These are phyloP conservation scores for Eucalyptus decipiens DNA, from an alignment of 345 rosid genomes.

Conservation along the genomic window DNA sequence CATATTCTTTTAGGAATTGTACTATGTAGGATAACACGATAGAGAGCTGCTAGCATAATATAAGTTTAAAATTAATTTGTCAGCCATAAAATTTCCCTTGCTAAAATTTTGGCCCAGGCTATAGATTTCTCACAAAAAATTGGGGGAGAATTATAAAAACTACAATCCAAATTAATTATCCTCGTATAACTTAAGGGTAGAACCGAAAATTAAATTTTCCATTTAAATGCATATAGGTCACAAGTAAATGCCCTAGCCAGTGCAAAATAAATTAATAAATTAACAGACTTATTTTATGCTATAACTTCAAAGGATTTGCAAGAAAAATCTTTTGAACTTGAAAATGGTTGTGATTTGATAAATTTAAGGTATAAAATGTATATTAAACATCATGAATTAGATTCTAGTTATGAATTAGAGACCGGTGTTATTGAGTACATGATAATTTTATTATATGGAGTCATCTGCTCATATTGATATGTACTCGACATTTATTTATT, in stretches of 20 bases:
- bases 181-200: background rate
- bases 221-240: background rate
- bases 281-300: background rate
- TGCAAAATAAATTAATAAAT: background rate
- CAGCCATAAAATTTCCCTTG: background rate
- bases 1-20: no score
- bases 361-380: background rate
- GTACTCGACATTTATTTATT: background rate
- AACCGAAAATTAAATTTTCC: background rate
- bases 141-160: background rate
- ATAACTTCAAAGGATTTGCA: background rate
- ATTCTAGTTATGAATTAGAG: background rate
- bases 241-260: background rate
- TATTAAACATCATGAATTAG: background rate
- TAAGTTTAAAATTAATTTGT: background rate
- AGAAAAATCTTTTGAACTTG: background rate
- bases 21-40: background rate
- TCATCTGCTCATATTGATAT: background rate
- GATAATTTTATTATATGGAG: background rate
- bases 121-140: background rate
- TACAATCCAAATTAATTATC: background rate
- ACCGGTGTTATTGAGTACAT: background rate
- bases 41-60: background rate
- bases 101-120: background rate
- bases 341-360: background rate